phyloP scores from a whole-genome alignment of 768 basidiomycete species.

The Pulveroboletus sp. region DNA sequence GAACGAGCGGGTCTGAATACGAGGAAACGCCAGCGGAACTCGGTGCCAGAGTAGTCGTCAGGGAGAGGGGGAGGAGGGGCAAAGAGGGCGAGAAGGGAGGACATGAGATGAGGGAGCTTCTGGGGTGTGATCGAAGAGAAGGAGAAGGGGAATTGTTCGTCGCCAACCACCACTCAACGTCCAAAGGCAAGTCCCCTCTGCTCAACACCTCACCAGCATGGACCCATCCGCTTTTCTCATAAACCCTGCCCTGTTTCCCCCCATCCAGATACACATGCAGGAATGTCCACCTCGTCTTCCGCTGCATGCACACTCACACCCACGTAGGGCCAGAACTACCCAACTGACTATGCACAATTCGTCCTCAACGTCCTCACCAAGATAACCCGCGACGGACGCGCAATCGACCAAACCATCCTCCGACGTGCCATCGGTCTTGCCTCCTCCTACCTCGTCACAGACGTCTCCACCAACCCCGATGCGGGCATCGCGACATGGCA shows the following conservation, averaged over 20 bases:
- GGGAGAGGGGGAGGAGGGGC: constrained; percentile 18
- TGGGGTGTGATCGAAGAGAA: too few relatives aligned
- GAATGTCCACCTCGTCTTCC: constrained; percentile 12
- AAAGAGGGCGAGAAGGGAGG: constrained; percentile 14
- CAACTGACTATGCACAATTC: constrained; percentile 59
- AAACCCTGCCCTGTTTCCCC: constrained; percentile 15
- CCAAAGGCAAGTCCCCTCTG: constrained; percentile 13
- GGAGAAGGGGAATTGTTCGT: background rate
- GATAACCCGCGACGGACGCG: constrained; percentile 41
- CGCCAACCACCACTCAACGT: constrained; percentile 8
- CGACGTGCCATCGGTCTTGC: constrained; percentile 64
- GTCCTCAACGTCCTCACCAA: constrained; percentile 51
- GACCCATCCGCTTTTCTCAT: constrained; percentile 21
- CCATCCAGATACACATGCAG: constrained; percentile 30
- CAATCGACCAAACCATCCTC: constrained; percentile 57
- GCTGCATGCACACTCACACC: background rate
- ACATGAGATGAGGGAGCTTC: constrained; percentile 3
- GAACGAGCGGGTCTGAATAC: constrained; percentile 76
- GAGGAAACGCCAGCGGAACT: constrained; percentile 70
- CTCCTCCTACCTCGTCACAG: constrained; percentile 75
- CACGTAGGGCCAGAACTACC: constrained; percentile 30
- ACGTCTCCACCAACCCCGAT: constrained; percentile 58
- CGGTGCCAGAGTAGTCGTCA: constrained; percentile 65
- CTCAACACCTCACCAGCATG: constrained; percentile 12
- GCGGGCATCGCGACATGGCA: constrained; percentile 59